Evolutionary conservation across 257 asterid species (phyloP).

Genomic region (Linderniella brevidens): DNA sequence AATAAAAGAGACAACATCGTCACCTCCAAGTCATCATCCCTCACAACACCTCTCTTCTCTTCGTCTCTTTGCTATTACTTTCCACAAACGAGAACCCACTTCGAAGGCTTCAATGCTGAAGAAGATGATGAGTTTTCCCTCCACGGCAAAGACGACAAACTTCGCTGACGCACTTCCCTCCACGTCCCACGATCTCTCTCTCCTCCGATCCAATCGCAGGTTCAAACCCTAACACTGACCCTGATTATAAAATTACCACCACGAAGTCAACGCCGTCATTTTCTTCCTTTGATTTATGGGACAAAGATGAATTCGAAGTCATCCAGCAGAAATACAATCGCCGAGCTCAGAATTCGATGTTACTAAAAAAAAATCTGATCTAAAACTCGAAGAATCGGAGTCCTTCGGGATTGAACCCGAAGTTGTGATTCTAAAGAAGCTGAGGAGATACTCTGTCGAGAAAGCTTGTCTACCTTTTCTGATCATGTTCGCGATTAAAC

Average conservation of each 20-base stretch:
- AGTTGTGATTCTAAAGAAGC: background rate
- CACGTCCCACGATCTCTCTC: background rate
- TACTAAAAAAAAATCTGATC: background rate
- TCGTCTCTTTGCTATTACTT: background rate
- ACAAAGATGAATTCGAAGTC: constrained; percentile 3
- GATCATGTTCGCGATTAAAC: constrained; percentile 2
- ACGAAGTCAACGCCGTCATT: too few species aligned
- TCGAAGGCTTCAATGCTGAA: too few species aligned
- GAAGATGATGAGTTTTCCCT: too few species aligned
- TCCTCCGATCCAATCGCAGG: constrained; percentile 2
- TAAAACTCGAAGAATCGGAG: background rate
- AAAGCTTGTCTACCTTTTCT: background rate
- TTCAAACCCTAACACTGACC: background rate
- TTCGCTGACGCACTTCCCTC: background rate
- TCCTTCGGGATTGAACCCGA: background rate
- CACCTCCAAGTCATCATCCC: too few species aligned
- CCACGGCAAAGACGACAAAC: background rate
- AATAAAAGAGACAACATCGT: too few species aligned
- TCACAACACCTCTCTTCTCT: too few species aligned
- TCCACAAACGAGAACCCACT: too few species aligned
- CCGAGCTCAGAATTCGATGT: too few species aligned
- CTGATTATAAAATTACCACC: too few species aligned
- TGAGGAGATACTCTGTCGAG: background rate
- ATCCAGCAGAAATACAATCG: too few species aligned
- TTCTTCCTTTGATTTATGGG: constrained; percentile 4